A percentile compares a stretch with the other conserved stretches of the same genome.
Evolutionary conservation across 1,139 yeast species (phyloP).

Genomic region (Lodderomyces beijingensis): DNA sequence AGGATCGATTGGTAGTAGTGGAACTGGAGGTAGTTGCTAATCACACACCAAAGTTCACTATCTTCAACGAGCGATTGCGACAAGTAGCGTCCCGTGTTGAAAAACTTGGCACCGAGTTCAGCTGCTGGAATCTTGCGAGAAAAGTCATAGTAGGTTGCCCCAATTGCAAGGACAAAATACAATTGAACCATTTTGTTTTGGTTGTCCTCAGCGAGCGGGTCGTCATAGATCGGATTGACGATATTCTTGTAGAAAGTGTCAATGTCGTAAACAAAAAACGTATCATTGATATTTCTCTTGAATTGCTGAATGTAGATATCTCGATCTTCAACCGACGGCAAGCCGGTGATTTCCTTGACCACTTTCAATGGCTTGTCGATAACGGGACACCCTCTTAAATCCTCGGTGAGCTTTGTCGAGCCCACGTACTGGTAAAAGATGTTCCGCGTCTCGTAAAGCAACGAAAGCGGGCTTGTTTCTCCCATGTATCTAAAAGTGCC

Average conservation of each 20-base stretch:
- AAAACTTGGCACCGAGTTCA: constrained; percentile 19
- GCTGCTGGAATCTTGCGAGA: constrained; percentile 17
- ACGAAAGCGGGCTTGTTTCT: constrained; percentile 24
- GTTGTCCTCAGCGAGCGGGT: constrained; percentile 16
- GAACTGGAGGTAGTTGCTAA: constrained; percentile 33
- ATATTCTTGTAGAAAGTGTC: constrained; percentile 22
- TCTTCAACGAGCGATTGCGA: constrained; percentile 30
- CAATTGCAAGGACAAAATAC: constrained; percentile 38
- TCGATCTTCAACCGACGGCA: constrained; percentile 22
- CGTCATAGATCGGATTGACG: constrained; percentile 23
- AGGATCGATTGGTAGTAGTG: constrained; percentile 36
- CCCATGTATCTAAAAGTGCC: constrained; percentile 24
- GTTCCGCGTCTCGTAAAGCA: constrained; percentile 22
- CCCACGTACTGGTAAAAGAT: constrained; percentile 18
- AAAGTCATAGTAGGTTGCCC: constrained; percentile 26
- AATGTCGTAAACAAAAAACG: constrained; percentile 32
- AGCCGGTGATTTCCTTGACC: constrained; percentile 16
- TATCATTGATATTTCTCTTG: constrained; percentile 30
- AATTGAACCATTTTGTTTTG: constrained; percentile 23
- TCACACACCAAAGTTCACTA: constrained; percentile 40
- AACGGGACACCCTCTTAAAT: constrained; percentile 29
- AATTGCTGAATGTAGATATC: constrained; percentile 25
- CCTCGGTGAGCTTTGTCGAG: constrained; percentile 24
- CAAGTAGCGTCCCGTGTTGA: constrained; percentile 30
- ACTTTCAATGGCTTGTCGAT: constrained; percentile 25